Percentiles rank a stretch among this genome's conserved stretches.
These are phyloP conservation scores for Mallotus japonicus DNA, from an alignment of 441 rosid species.

Conservation along the genomic window DNA sequence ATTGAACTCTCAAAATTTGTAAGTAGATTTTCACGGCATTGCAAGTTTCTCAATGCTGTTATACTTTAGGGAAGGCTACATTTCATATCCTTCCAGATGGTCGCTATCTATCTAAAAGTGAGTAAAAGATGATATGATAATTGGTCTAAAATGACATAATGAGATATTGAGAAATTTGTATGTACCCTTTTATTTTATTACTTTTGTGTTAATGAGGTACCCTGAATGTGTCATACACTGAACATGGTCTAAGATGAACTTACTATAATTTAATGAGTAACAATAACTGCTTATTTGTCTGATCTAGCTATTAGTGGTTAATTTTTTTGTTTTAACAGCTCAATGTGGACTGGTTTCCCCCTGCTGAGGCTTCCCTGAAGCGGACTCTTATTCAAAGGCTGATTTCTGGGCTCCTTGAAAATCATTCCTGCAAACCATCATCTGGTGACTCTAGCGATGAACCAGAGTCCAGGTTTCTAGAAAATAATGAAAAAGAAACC, in stretches of 20 bases:
- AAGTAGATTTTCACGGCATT: constrained; percentile 31
- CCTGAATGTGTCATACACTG: constrained; percentile 5
- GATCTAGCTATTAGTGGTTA: background rate
- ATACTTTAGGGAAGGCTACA: background rate
- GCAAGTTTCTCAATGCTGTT: constrained; percentile 3
- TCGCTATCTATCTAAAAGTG: constrained; percentile 8
- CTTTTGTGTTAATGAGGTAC: background rate
- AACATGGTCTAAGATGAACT: background rate
- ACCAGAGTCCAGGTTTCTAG: constrained; percentile 43
- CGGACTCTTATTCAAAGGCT: constrained; percentile 56
- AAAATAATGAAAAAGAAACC: constrained; percentile 36
- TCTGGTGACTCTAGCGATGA: constrained; percentile 40
- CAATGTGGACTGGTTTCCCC: constrained; percentile 66
- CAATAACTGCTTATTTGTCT: constrained; percentile 8
- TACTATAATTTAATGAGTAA: background rate
- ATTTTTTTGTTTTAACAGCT: constrained; percentile 47
- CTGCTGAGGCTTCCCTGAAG: constrained; percentile 69
- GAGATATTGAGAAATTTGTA: background rate
- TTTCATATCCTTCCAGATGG: constrained; percentile 4
- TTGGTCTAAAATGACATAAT: background rate
- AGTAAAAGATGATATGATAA: background rate
- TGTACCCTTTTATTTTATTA: background rate
- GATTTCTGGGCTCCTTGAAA: constrained; percentile 51
- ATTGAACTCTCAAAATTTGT: constrained; percentile 46
- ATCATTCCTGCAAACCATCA: constrained; percentile 29